Evolutionary conservation across 2,329 filamentous ascomycete species (phyloP), one percentile per base, ranked within the genome.

Genomic region (Rhynchosporium graminicola): DNA sequence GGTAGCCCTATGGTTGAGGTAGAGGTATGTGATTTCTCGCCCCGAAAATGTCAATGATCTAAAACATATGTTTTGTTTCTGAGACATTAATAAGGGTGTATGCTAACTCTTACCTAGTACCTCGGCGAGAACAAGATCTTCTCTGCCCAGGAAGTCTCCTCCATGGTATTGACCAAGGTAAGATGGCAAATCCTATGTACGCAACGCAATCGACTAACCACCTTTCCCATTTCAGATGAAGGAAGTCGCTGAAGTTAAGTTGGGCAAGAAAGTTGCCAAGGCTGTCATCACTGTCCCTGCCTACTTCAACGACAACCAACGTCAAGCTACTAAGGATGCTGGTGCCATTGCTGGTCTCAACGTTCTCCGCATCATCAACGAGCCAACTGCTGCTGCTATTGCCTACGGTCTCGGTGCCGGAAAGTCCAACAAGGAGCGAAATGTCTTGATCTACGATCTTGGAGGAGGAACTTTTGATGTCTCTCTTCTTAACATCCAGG

Each of bases 291-390:
- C 95, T 67, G 95, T 98, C 63, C 95, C 95, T 63, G 95, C 95
- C 77, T 99, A 99, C 87, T 99, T 99, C 91, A 98, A 98, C 86
- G 95, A 99, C 88, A 97, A 96, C 86, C 95, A 99, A 85, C 90
- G 95, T 82, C 95, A 98, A 83, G 91, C 95, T 71, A 99, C 95
- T 82, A 98, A 98, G 89, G 95, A 98, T 77, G 95, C 95, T 71
- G 95, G 95, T 88, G 90, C 94, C 78, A 99, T 99, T 76, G 83
- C 94, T 75, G 95, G 94, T 73, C 88, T 99, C 68, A 97, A 98
- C 82, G 92, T 99, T 72, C 93, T 99, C 80, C 93, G 95, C 86
- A 98, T 99, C 83, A 98, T 99, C 83, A 99, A 99, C 87, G 95
- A 99, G 85, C 95, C 95, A 66, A 99, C 95, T 68, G 95, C 95